phyloP scores from a whole-genome alignment of 495 filamentous ascomycete species.

The Penicillium waksmanii region DNA sequence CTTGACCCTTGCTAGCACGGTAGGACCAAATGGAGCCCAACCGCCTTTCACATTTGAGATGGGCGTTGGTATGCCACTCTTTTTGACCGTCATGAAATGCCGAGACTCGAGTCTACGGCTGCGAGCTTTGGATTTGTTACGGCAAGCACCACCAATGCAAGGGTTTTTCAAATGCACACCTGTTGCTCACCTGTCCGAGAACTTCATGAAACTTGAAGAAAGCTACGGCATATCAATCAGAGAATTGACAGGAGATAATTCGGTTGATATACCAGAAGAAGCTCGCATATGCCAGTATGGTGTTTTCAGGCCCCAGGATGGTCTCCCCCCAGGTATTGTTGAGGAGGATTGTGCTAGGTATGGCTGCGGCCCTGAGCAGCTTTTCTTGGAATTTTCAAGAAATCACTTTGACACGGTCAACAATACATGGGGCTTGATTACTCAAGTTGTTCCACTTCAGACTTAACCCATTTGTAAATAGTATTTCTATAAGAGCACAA shows the following conservation, averaged over 20 bases:
- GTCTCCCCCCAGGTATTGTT: constrained; percentile 20
- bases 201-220: constrained; percentile 30
- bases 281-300: constrained; percentile 31
- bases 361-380: constrained; percentile 22
- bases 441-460: constrained; percentile 25
- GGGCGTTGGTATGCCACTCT: constrained; percentile 29
- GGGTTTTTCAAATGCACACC: constrained; percentile 29
- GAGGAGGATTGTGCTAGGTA: constrained; percentile 23
- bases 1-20: constrained; percentile 18
- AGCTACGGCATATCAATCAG: constrained; percentile 4
- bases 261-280: constrained; percentile 30
- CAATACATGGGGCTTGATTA: constrained; percentile 22
- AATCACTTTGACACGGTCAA: constrained; percentile 21
- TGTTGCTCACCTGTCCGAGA: constrained; percentile 18
- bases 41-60: constrained; percentile 39
- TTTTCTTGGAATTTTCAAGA: constrained; percentile 26
- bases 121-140: constrained; percentile 30
- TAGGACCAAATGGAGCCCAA: constrained; percentile 26
- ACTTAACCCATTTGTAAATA: constrained; percentile 4
- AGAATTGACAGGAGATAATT: neutral
- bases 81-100: constrained; percentile 33
- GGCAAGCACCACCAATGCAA: constrained; percentile 25
- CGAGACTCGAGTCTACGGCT: constrained; percentile 31
- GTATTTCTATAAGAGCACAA: no score
- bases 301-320: constrained; percentile 29